Conservation (phyloP, 148 eudicot genomes). For the Rheum nobile region DNA sequence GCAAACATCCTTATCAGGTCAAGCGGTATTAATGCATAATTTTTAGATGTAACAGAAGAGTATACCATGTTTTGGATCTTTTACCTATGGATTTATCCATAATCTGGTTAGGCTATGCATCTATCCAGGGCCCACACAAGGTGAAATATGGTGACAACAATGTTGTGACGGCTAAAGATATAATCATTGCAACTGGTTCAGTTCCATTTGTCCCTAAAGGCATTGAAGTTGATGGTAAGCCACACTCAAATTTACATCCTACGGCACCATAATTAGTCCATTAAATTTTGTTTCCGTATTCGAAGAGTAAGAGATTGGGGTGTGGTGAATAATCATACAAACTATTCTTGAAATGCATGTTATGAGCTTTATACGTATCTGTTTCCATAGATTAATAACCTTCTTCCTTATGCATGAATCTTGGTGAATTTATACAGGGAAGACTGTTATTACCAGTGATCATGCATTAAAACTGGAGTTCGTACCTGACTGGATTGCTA, state of each 20-base stretch:
- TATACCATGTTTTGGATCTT: background rate
- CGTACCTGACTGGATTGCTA: conserved; percentile 98
- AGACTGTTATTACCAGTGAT: conserved; percentile 98
- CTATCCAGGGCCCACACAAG: conserved; percentile 78
- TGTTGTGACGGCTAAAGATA: conserved; percentile 83
- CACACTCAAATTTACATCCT: background rate
- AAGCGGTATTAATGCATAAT: background rate
- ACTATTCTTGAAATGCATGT: background rate
- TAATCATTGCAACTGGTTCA: conserved; percentile 97
- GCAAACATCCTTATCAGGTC: background rate
- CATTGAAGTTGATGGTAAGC: conserved; percentile 95
- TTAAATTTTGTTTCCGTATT: background rate
- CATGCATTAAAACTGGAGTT: conserved; percentile 93
- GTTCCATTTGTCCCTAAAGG: conserved; percentile 94
- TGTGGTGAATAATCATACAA: background rate
- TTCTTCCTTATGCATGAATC: background rate
- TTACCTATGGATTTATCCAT: background rate
- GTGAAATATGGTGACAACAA: conserved; percentile 62
- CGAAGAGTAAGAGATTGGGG: background rate
- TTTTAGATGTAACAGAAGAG: background rate
- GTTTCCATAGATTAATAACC: background rate
- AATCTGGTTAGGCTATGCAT: background rate
- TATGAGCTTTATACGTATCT: background rate
- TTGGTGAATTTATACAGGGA: conserved; percentile 46
- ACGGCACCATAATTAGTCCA: background rate